Conservation (phyloP, 768 basidiomycete species). For the Lactarius evosmus region DNA sequence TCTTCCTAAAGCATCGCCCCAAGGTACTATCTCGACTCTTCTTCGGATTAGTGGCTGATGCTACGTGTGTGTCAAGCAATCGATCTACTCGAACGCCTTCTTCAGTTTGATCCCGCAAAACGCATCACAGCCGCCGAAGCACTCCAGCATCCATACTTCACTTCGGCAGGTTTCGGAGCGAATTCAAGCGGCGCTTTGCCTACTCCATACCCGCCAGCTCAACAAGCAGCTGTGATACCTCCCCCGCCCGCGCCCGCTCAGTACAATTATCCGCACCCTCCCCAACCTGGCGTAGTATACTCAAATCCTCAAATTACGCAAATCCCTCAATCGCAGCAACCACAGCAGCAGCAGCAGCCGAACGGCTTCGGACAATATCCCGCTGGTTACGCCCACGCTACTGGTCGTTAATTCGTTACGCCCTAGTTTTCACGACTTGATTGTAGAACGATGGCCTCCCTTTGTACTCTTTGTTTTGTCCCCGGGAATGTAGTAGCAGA, state of each 20-base stretch:
- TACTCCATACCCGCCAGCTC: conserved; percentile 43
- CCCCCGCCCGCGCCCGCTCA: conserved; percentile 32
- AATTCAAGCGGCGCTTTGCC: conserved; percentile 43
- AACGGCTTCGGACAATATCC: conserved; percentile 29
- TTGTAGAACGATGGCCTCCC: neutral
- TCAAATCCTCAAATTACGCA: conserved; percentile 23
- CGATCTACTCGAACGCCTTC: conserved; percentile 88
- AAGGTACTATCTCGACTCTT: conserved; percentile 48
- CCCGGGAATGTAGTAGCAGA: conserved; percentile 7
- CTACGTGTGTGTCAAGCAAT: conserved; percentile 51
- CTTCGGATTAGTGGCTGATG: neutral
- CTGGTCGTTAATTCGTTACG: conserved; percentile 17
- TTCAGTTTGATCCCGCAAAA: conserved; percentile 94
- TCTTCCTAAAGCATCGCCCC: conserved; percentile 80
- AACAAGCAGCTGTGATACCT: conserved; percentile 47
- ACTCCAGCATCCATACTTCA: conserved; percentile 89
- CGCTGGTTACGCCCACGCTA: conserved; percentile 25
- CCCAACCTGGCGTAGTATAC: conserved; percentile 37
- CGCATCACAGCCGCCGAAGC: conserved; percentile 91
- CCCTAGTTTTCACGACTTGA: neutral
- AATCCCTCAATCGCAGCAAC: conserved; percentile 38
- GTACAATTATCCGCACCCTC: conserved; percentile 67
- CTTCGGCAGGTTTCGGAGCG: conserved; percentile 43
- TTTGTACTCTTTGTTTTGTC: conserved; percentile 8
- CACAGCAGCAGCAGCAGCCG: conserved; percentile 26